Evolutionary conservation across 306 rosid genomes (phyloP), one percentile per base, ranked within the genome.

Genomic region (Chamaecrista fasciculata): DNA sequence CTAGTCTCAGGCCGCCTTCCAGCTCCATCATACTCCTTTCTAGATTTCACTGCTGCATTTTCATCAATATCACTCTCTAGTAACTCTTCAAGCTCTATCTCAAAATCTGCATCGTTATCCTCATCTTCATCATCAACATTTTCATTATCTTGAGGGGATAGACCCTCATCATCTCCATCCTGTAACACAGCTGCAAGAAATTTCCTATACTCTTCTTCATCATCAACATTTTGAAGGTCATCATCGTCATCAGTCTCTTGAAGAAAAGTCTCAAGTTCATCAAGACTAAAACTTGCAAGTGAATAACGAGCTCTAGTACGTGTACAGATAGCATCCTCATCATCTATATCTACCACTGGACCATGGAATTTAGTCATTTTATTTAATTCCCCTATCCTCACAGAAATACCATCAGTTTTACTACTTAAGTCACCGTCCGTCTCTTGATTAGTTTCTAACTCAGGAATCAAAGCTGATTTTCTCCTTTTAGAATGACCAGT

Each of bases 221-320:
- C 99, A 26, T 89, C 92, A 43, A 82, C 91, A 77, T 91, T 87
- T 73, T 87, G 96, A 76, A 88, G 84, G 84, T 87, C 99, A 10
- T 91, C 99, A 20, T 94, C 99, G 70, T 94, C 97, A 61, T 94
- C 99, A 5, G 89, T 86, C 82, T 87, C 99, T 85, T 94, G 99
- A 84, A 94, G 92, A 83, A 94, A 94, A 59, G 83, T 87, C 82
- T 94, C 96, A 1, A 91, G 96, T 77, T 94, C 99, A 75, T 94
- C 97, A 67, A 94, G 97, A 21, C 86, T 82, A 76, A 84, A 94
- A 81, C 94, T 83, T 60, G 89, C 91, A 58, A 94, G 91, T 1
- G 97, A 94, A 84, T 91, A 94, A 48, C 92, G 96, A 55, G 97
- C 99, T 76, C 97, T 85, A 6, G 99, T 94, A 33, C 97, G 95